phyloP scores from a whole-genome alignment of 1,284 basidiomycete species.

The Tilletia horrida region DNA sequence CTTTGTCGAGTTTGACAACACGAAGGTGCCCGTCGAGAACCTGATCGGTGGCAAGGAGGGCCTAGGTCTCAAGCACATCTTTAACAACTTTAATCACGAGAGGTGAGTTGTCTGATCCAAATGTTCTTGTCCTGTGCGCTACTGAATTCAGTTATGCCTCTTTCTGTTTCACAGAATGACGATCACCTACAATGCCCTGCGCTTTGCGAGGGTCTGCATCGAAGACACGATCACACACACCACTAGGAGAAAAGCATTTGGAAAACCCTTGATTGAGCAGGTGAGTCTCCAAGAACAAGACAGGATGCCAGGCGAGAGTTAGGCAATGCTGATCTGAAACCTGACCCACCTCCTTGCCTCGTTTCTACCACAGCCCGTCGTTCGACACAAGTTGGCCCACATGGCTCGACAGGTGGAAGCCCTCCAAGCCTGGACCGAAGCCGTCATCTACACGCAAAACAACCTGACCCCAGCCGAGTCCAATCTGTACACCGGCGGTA shows the following conservation, averaged over 20 bases:
- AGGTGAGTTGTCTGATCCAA: not conserved
- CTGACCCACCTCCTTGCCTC: not conserved
- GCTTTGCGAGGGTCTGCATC: conserved; percentile 36
- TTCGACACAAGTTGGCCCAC: conserved; percentile 45
- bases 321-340: no score
- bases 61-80: conserved; percentile 38
- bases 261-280: conserved; percentile 41
- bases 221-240: conserved; percentile 40
- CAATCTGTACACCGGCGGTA: conserved; percentile 39
- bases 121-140: not conserved
- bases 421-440: conserved; percentile 41
- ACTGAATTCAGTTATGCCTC: no score
- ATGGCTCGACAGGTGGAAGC: conserved; percentile 48
- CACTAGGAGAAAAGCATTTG: conserved; percentile 39
- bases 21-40: conserved; percentile 53
- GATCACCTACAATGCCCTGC: conserved; percentile 38
- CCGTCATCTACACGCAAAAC: conserved; percentile 37
- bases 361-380: conserved; percentile 30
- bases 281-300: no score
- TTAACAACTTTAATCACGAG: conserved; percentile 33
- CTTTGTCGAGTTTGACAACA: conserved; percentile 54
- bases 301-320: no score
- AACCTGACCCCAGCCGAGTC: conserved; percentile 32
- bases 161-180: conserved; percentile 30
- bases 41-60: conserved; percentile 50